Conservation (phyloP, 2,329 filamentous ascomycete species). For the Alternaria solani region DNA sequence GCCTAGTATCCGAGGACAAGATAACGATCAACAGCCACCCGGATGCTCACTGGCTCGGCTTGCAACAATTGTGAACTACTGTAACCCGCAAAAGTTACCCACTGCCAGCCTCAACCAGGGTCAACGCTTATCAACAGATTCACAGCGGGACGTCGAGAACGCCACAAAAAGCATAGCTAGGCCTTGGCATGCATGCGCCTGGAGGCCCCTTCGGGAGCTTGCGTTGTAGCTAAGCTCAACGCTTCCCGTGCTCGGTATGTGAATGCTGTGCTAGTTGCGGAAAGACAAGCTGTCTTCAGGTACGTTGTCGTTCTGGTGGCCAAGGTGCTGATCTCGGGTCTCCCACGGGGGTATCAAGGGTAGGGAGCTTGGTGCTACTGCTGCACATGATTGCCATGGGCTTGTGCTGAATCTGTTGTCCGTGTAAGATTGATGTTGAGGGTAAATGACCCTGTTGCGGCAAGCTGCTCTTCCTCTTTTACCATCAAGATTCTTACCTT, state of each 20-base stretch:
- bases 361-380: slow-evolving; percentile 6
- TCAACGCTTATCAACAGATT: slow-evolving; percentile 7
- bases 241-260: not conserved
- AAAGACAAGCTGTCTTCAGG: slow-evolving; percentile 1
- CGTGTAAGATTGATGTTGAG: not conserved
- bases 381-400: slow-evolving; percentile 8
- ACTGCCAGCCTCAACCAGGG: not conserved
- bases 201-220: not conserved
- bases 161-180: slow-evolving; percentile 3
- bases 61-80: not conserved
- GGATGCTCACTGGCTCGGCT: slow-evolving; percentile 1
- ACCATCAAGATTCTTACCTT: slow-evolving; percentile 3
- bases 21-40: slow-evolving; percentile 6
- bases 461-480: slow-evolving; percentile 6
- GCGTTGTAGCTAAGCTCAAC: slow-evolving; percentile 8
- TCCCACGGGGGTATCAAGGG: slow-evolving; percentile 21
- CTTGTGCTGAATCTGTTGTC: slow-evolving; percentile 8
- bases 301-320: slow-evolving; percentile 11
- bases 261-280: slow-evolving; percentile 8
- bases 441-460: not conserved
- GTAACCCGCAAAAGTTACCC: not conserved
- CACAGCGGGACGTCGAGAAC: slow-evolving; percentile 4
- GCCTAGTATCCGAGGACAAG: not conserved
- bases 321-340: slow-evolving; percentile 30
- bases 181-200: slow-evolving; percentile 3